Conservation (phyloP, 2,329 filamentous ascomycete genomes). For the Knoxdaviesia capensis region DNA sequence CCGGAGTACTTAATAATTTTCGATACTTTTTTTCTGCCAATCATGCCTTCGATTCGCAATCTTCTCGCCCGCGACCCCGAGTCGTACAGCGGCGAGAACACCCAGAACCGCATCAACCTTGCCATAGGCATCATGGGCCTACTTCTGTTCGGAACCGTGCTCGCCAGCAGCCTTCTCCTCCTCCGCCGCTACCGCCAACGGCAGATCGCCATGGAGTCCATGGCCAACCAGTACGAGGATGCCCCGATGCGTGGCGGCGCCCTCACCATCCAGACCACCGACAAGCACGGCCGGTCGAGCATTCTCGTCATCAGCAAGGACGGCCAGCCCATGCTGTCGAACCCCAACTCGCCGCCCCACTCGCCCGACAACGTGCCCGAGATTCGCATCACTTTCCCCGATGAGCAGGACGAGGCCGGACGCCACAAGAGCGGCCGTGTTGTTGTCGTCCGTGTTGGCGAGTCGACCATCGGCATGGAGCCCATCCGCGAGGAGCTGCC, state of each 20-base stretch:
- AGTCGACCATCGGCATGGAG: constrained; percentile 72
- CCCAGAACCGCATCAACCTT: constrained; percentile 50
- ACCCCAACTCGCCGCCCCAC: constrained; percentile 53
- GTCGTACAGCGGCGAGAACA: constrained; percentile 19
- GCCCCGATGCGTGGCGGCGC: constrained; percentile 23
- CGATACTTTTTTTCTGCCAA: not conserved
- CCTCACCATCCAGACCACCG: constrained; percentile 36
- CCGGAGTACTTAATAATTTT: too few species aligned
- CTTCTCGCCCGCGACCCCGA: constrained; percentile 4
- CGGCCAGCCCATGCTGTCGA: constrained; percentile 52
- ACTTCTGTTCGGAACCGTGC: constrained; percentile 48
- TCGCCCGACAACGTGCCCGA: constrained; percentile 75
- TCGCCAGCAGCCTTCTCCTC: constrained; percentile 48
- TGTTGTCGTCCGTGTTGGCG: constrained; percentile 78
- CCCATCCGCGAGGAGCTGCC: constrained; percentile 70
- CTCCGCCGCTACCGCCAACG: constrained; percentile 44
- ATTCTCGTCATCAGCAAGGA: constrained; percentile 66
- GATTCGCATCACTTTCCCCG: constrained; percentile 95
- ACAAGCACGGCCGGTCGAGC: constrained; percentile 36
- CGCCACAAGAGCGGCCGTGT: constrained; percentile 70
- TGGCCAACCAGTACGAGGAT: constrained; percentile 48
- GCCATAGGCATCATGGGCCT: constrained; percentile 64
- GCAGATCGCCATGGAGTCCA: constrained; percentile 20
- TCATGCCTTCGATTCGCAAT: constrained; percentile 5
- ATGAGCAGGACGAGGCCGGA: constrained; percentile 75